A percentile compares a stretch with the other conserved stretches of the same genome.
phyloP scores from a whole-genome alignment of 2,329 filamentous ascomycete genomes.

The Zarea fungicola region DNA sequence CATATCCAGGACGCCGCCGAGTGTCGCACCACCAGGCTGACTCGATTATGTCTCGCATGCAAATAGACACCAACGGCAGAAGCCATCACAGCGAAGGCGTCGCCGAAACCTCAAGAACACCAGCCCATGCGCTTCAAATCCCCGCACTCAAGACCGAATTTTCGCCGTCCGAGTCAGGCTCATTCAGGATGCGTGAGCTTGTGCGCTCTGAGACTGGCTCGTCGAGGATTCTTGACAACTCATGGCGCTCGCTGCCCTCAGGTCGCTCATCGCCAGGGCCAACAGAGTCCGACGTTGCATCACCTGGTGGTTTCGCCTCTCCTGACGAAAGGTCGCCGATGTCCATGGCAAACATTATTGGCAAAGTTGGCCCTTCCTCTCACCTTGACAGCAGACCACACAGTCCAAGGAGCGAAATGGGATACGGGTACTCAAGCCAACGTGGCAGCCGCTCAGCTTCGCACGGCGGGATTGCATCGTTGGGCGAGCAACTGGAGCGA shows the following conservation, averaged over 20 bases:
- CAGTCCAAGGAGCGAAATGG: constrained; percentile 4
- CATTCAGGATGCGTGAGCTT: background rate
- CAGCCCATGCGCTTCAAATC: too few species aligned
- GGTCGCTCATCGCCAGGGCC: constrained; percentile 8
- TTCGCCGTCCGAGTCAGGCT: constrained; percentile 1
- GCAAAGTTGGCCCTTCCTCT: background rate
- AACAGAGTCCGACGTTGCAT: constrained; percentile 1
- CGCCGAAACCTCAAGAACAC: too few species aligned
- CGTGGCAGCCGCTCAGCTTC: background rate
- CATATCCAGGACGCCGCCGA: too few species aligned
- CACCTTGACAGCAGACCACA: background rate
- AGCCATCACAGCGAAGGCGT: background rate
- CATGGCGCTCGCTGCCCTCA: background rate
- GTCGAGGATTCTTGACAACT: background rate
- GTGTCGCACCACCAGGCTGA: too few species aligned
- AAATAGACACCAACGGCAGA: background rate
- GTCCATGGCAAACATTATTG: constrained; percentile 4
- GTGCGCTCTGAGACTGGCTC: background rate
- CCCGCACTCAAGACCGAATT: too few species aligned
- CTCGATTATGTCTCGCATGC: background rate
- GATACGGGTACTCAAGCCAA: background rate
- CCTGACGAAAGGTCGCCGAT: constrained; percentile 4
- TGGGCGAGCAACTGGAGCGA: constrained; percentile 2
- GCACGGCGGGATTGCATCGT: background rate
- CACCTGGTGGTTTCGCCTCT: background rate